phyloP scores from a whole-genome alignment of 768 basidiomycete species.

The Lactifluus pinguis region DNA sequence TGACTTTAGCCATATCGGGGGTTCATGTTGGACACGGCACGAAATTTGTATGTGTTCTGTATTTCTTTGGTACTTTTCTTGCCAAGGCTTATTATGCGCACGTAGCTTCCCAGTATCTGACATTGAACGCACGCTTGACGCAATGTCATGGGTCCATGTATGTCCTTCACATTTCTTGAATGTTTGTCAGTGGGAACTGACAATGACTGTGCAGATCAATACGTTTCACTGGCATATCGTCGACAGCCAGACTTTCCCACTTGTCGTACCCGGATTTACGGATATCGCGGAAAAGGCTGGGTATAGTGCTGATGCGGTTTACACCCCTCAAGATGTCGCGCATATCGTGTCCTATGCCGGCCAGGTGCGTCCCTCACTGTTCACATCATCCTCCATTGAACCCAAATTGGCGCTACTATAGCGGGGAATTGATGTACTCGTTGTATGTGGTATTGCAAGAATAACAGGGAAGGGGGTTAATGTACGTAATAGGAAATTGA shows the following conservation, averaged over 20 bases:
- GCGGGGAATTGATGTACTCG: conserved; percentile 43
- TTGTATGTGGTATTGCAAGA: conserved; percentile 22
- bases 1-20: too few species aligned
- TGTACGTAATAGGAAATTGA: conserved; percentile 64
- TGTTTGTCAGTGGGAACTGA: background rate
- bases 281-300: conserved; percentile 38
- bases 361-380: conserved; percentile 26
- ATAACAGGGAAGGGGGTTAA: too few species aligned
- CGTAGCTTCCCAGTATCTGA: too few species aligned
- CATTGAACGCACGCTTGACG: too few species aligned
- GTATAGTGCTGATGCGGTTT: conserved; percentile 29
- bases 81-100: too few species aligned
- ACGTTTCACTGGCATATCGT: conserved; percentile 41
- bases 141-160: too few species aligned
- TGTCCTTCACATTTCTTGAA: background rate
- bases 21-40: too few species aligned
- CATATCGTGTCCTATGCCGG: conserved; percentile 38
- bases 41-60: too few species aligned
- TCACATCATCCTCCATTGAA: background rate
- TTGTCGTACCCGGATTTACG: conserved; percentile 30
- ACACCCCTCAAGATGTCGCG: conserved; percentile 31
- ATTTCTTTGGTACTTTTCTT: too few species aligned
- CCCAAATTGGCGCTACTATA: conserved; percentile 13
- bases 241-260: conserved; percentile 45
- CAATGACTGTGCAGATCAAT: conserved; percentile 30